Conservation (phyloP, 768 basidiomycete genomes). For the Tephrocybe sp. region DNA sequence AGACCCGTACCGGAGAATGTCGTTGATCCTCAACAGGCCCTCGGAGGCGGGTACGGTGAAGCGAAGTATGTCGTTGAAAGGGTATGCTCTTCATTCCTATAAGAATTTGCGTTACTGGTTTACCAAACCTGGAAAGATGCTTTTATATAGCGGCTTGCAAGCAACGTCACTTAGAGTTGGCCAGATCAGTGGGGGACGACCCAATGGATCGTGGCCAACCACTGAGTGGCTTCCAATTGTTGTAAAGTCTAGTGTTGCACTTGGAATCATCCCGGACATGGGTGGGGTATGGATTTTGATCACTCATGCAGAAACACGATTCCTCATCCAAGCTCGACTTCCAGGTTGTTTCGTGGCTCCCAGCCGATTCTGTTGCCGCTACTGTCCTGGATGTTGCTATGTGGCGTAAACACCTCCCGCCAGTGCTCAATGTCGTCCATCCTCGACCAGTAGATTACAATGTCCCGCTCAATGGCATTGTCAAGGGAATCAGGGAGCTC, state of each 20-base stretch:
- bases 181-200: constrained; percentile 42
- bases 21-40: background rate
- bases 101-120: background rate
- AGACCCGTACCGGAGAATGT: constrained; percentile 3
- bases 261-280: constrained; percentile 26
- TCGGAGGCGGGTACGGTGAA: background rate
- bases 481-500: background rate
- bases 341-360: constrained; percentile 2
- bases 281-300: background rate
- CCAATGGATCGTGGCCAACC: constrained; percentile 39
- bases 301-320: background rate
- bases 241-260: constrained; percentile 28
- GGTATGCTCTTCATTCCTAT: background rate
- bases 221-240: constrained; percentile 48
- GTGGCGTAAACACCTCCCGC: background rate
- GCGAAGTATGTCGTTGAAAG: constrained; percentile 1
- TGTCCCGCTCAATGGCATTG: background rate
- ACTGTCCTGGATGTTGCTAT: background rate
- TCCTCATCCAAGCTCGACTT: background rate
- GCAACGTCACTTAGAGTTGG: constrained; percentile 41
- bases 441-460: background rate
- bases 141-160: constrained; percentile 30
- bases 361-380: background rate
- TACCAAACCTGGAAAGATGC: background rate
- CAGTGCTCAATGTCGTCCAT: constrained; percentile 1